These are phyloP conservation scores for Fremontodendron californicum DNA, from an alignment of 345 rosid genomes.

Conservation along the genomic window DNA sequence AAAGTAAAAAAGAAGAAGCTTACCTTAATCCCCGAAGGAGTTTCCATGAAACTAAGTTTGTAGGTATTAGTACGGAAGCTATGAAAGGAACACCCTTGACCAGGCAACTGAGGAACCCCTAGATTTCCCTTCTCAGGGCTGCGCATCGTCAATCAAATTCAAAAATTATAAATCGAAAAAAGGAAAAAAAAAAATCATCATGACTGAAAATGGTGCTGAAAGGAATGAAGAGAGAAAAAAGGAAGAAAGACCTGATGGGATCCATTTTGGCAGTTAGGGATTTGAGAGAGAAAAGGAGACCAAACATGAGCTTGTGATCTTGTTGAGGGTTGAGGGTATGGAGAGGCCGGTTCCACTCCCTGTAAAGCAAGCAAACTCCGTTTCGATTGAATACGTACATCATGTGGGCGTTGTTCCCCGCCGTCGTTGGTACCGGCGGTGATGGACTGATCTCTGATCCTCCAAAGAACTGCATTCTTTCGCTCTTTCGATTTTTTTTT, in stretches of 20 bases:
- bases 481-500: background rate
- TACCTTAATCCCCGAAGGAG: constrained; percentile 93
- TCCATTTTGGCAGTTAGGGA: constrained; percentile 96
- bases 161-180: background rate
- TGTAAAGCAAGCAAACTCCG: constrained; percentile 85
- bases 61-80: constrained; percentile 90
- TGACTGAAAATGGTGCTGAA: background rate
- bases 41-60: constrained; percentile 95
- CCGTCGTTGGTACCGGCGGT: constrained; percentile 72
- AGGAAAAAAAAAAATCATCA: background rate
- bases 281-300: constrained; percentile 97
- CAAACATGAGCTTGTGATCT: constrained; percentile 97
- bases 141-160: background rate
- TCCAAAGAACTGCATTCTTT: constrained; percentile 85
- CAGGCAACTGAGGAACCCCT: constrained; percentile 88
- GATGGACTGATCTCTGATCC: constrained; percentile 90
- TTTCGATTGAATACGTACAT: constrained; percentile 78
- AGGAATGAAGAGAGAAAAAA: background rate
- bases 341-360: constrained; percentile 95
- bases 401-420: constrained; percentile 88
- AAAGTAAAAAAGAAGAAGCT: background rate
- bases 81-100: constrained; percentile 94
- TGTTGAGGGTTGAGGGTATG: constrained; percentile 82
- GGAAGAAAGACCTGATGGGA: constrained; percentile 51
- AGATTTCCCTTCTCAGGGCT: constrained; percentile 78